These are phyloP conservation scores for Auriscalpium orientale DNA, from an alignment of 768 basidiomycete species.

Conservation along the genomic window DNA sequence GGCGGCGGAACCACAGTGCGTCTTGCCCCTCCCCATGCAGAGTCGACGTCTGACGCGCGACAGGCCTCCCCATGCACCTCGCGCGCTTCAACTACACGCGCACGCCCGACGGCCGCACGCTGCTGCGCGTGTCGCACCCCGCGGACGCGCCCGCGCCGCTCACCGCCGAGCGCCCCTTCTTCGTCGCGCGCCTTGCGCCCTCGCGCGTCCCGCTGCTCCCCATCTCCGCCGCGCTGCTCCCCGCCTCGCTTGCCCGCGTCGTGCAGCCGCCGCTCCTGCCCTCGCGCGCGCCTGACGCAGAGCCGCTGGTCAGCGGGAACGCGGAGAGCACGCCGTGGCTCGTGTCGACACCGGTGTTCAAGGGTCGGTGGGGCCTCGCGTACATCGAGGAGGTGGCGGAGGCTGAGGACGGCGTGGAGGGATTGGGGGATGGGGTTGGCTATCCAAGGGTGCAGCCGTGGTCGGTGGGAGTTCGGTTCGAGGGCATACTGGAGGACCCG, in stretches of 20 bases:
- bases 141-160: not conserved
- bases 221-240: not conserved
- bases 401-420: not conserved
- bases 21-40: too few relatives aligned
- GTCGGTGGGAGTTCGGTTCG: slow-evolving; percentile 5
- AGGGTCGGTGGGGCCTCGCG: slow-evolving; percentile 3
- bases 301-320: not conserved
- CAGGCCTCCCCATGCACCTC: slow-evolving; percentile 9
- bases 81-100: slow-evolving; percentile 6
- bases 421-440: slow-evolving; percentile 6
- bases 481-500: slow-evolving; percentile 1
- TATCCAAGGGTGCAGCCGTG: slow-evolving; percentile 1
- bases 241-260: not conserved
- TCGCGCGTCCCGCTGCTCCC: slow-evolving; percentile 7
- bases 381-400: slow-evolving; percentile 1
- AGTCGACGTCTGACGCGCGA: too few relatives aligned
- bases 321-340: slow-evolving; percentile 3
- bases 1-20: not conserved
- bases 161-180: slow-evolving; percentile 4
- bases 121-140: slow-evolving; percentile 1
- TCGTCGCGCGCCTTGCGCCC: slow-evolving; percentile 5
- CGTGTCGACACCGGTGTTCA: not conserved
- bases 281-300: not conserved
- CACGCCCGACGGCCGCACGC: not conserved
- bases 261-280: slow-evolving; percentile 5